A percentile compares a stretch with the other conserved stretches of the same genome.
Conservation (phyloP, 2,329 filamentous ascomycete species). For the Botryotinia globosa region DNA sequence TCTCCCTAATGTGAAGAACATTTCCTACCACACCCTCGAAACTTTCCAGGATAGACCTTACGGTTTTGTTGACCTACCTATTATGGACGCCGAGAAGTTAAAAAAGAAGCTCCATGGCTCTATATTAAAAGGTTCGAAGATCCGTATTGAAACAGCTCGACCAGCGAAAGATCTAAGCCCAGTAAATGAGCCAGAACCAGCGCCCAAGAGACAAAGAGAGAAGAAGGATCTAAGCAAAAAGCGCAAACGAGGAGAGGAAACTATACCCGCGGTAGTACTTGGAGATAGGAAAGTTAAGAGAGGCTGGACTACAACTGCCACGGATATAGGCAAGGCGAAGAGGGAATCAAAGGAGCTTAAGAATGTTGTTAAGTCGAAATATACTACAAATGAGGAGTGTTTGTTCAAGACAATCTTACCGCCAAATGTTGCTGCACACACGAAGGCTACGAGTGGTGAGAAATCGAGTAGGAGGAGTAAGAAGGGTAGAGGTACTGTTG, state of each 20-base stretch:
- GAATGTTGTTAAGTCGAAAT: constrained; percentile 67
- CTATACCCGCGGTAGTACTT: constrained; percentile 68
- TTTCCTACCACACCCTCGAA: constrained; percentile 83
- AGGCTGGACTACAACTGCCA: constrained; percentile 50
- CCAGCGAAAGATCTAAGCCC: constrained; percentile 49
- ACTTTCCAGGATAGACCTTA: constrained; percentile 89
- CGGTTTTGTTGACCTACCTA: constrained; percentile 84
- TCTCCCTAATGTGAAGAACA: constrained; percentile 65
- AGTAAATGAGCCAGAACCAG: constrained; percentile 39
- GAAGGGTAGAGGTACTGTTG: constrained; percentile 56
- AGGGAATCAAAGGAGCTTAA: constrained; percentile 56
- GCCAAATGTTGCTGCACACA: constrained; percentile 47
- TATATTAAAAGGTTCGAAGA: constrained; percentile 78
- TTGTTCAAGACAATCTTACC: constrained; percentile 79
- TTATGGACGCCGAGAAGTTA: constrained; percentile 80
- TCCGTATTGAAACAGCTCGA: constrained; percentile 78
- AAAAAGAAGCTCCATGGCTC: constrained; percentile 88
- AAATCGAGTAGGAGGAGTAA: constrained; percentile 54
- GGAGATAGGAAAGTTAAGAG: constrained; percentile 46
- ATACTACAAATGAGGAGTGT: constrained; percentile 76
- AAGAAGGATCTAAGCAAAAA: constrained; percentile 47
- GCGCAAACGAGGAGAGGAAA: constrained; percentile 48
- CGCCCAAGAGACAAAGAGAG: constrained; percentile 42
- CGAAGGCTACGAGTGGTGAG: constrained; percentile 41
- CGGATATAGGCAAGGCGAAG: constrained; percentile 50